Evolutionary conservation across 768 basidiomycete genomes (phyloP).

Genomic region (Cystobasidium tubakii): DNA sequence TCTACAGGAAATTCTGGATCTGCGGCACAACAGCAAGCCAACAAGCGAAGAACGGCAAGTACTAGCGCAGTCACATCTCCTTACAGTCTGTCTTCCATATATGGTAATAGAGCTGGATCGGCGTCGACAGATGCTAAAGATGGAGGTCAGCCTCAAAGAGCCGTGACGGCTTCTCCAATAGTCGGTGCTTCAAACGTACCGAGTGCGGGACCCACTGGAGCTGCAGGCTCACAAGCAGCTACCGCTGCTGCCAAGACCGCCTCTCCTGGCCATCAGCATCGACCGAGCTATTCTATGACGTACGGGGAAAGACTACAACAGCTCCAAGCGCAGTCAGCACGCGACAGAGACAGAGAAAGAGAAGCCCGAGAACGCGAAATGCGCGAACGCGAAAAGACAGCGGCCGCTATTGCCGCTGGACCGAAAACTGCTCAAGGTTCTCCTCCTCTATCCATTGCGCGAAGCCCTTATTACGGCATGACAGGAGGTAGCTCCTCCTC

Average conservation of each 20-base stretch:
- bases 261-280: background rate
- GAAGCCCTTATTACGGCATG: slow-evolving; percentile 2
- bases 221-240: background rate
- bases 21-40: background rate
- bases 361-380: background rate
- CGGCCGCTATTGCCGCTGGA: slow-evolving; percentile 1
- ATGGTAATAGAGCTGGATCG: background rate
- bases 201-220: background rate
- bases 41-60: background rate
- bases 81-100: background rate
- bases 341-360: background rate
- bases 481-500: background rate
- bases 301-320: slow-evolving; percentile 8
- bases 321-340: background rate
- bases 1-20: background rate
- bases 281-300: slow-evolving; percentile 6
- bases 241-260: background rate
- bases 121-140: background rate
- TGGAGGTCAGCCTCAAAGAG: background rate
- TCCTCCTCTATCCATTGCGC: background rate
- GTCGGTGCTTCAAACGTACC: background rate
- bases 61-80: background rate
- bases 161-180: background rate
- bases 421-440: background rate
- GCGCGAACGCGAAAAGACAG: background rate